A percentile compares a stretch with the other conserved stretches of the same genome.
Conservation (phyloP, 2,329 filamentous ascomycete species). For the Coniosporium tulheliwenetii region DNA sequence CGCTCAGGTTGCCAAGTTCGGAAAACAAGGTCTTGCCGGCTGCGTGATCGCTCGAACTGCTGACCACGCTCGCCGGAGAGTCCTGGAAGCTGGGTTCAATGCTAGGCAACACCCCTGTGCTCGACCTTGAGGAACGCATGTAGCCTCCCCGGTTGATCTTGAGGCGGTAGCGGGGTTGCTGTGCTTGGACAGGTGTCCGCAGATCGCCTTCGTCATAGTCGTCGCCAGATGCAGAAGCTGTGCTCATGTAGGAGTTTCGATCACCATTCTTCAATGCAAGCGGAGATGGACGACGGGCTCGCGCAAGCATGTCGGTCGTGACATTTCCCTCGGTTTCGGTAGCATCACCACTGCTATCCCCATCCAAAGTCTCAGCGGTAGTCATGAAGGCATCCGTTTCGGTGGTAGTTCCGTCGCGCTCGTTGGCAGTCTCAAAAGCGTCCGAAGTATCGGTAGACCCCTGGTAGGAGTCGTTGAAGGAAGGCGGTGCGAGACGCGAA, state of each 20-base stretch:
- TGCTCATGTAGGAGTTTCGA: constrained; percentile 64
- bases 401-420: constrained; percentile 50
- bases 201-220: constrained; percentile 49
- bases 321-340: constrained; percentile 64
- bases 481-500: not conserved
- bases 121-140: constrained; percentile 35
- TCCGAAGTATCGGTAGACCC: constrained; percentile 40
- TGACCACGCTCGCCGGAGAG: constrained; percentile 36
- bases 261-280: constrained; percentile 23
- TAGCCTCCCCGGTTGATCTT: constrained; percentile 49
- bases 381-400: constrained; percentile 95
- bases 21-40: constrained; percentile 72
- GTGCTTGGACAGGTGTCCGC: constrained; percentile 47
- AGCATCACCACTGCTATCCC: constrained; percentile 61
- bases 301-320: not conserved
- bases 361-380: constrained; percentile 56
- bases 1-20: constrained; percentile 67
- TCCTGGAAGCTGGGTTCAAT: constrained; percentile 43
- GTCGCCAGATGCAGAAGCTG: constrained; percentile 70
- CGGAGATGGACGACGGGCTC: constrained; percentile 3
- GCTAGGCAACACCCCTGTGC: constrained; percentile 41
- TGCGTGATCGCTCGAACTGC: constrained; percentile 27
- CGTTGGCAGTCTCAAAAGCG: constrained; percentile 60
- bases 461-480: not conserved
- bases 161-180: constrained; percentile 55